Evolutionary conservation across 1,284 basidiomycete genomes (phyloP).

Genomic region (Leccinum subrobustum): DNA sequence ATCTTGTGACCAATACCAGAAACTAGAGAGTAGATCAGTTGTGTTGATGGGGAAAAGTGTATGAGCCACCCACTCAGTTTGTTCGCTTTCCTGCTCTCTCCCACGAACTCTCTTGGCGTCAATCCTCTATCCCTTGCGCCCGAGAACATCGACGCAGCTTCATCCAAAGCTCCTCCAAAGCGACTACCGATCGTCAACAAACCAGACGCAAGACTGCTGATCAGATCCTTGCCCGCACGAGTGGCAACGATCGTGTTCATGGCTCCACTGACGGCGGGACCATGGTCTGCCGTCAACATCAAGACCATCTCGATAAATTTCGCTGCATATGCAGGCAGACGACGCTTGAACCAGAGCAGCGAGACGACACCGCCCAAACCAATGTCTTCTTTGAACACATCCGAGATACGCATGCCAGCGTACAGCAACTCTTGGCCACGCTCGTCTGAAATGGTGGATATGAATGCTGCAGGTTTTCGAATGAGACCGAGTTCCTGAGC

Average conservation of each 20-base stretch:
- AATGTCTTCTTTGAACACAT: constrained; percentile 98
- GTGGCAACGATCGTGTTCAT: constrained; percentile 99
- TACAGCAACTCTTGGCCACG: constrained; percentile 98
- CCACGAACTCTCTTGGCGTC: constrained; percentile 97
- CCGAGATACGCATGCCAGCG: constrained; percentile 98
- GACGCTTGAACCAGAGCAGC: constrained; percentile 97
- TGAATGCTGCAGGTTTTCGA: constrained; percentile 98
- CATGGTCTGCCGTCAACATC: constrained; percentile 98
- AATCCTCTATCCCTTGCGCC: constrained; percentile 87
- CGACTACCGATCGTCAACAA: constrained; percentile 97
- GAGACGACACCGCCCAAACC: constrained; percentile 97
- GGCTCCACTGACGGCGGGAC: constrained; percentile 94
- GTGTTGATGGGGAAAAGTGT: background rate
- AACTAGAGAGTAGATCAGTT: constrained; percentile 48
- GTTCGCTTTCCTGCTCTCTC: constrained; percentile 93
- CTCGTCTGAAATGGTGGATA: constrained; percentile 99
- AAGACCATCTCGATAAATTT: constrained; percentile 99
- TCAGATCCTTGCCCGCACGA: constrained; percentile 98
- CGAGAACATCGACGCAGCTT: constrained; percentile 96
- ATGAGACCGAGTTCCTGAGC: constrained; percentile 98
- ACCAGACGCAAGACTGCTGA: constrained; percentile 95
- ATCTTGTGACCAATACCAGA: constrained; percentile 99
- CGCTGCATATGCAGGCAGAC: constrained; percentile 80
- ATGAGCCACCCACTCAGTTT: constrained; percentile 71
- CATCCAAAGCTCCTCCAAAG: constrained; percentile 99